phyloP scores from a whole-genome alignment of 1,139 yeast genomes.

The Protomyces inouyei region DNA sequence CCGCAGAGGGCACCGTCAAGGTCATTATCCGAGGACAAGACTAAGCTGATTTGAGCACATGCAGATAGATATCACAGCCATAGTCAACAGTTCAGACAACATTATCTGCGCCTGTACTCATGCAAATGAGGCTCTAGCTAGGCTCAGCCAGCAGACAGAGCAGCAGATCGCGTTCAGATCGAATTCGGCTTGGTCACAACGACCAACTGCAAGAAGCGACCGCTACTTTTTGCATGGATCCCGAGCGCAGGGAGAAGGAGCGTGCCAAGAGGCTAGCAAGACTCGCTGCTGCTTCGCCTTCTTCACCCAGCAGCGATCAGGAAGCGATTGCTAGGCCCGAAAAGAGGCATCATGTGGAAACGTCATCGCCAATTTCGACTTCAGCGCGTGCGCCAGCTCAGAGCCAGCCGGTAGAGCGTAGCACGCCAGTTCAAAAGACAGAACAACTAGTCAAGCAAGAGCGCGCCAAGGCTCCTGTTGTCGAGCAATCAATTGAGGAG shows the following conservation, averaged over 20 bases:
- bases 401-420: background rate
- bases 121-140: too few species aligned
- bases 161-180: too few species aligned
- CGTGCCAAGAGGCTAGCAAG: background rate
- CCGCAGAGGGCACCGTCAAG: constrained; percentile 26
- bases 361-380: background rate
- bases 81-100: too few species aligned
- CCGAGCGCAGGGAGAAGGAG: background rate
- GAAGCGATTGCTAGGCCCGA: background rate
- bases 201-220: too few species aligned
- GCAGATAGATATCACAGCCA: too few species aligned
- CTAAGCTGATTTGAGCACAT: background rate
- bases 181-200: too few species aligned
- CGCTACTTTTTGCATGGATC: background rate
- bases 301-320: background rate
- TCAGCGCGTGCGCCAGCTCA: background rate
- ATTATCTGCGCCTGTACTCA: too few species aligned
- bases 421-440: background rate
- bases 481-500: background rate
- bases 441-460: background rate
- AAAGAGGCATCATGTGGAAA: too few species aligned
- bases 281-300: background rate
- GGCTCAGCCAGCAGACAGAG: too few species aligned
- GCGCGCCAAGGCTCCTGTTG: background rate
- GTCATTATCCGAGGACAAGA: constrained; percentile 27